Conservation (phyloP, 108 stramenopile species). For the Nitzschia sp. region DNA sequence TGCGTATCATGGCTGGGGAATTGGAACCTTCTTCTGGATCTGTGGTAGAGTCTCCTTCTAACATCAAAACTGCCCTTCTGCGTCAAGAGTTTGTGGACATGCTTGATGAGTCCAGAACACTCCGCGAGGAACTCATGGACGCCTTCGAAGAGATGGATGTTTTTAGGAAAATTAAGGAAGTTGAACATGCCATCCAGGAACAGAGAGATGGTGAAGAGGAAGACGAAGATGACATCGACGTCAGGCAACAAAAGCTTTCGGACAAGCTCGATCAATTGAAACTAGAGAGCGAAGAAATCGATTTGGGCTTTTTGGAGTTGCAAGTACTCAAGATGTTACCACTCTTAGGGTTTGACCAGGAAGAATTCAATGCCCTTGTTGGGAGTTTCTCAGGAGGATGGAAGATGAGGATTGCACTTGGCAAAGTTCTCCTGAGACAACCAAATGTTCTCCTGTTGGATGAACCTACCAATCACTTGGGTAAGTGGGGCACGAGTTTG, state of each 20-base stretch:
- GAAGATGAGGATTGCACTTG: conserved; percentile 99
- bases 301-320: conserved; percentile 81
- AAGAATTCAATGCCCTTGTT: conserved; percentile 84
- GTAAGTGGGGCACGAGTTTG: background rate
- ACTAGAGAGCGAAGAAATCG: conserved; percentile 75
- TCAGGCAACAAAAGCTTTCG: conserved; percentile 83
- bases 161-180: conserved; percentile 74
- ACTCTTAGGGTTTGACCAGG: conserved; percentile 90
- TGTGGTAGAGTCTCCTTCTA: conserved; percentile 78
- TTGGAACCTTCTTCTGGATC: conserved; percentile 93
- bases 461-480: conserved; percentile 87
- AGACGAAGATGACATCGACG: conserved; percentile 47
- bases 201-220: conserved; percentile 53
- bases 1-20: conserved; percentile 90
- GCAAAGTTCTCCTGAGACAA: conserved; percentile 90
- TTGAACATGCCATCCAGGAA: conserved; percentile 62
- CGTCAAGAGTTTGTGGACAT: conserved; percentile 95
- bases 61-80: conserved; percentile 90
- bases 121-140: conserved; percentile 89
- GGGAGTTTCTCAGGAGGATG: conserved; percentile 94
- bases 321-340: conserved; percentile 90
- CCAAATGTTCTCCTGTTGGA: conserved; percentile 91
- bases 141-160: conserved; percentile 70
- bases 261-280: conserved; percentile 91
- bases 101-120: conserved; percentile 68